Base-by-base conservation (phyloP, 306 rosid species). In the Vigna angularis region DNA sequence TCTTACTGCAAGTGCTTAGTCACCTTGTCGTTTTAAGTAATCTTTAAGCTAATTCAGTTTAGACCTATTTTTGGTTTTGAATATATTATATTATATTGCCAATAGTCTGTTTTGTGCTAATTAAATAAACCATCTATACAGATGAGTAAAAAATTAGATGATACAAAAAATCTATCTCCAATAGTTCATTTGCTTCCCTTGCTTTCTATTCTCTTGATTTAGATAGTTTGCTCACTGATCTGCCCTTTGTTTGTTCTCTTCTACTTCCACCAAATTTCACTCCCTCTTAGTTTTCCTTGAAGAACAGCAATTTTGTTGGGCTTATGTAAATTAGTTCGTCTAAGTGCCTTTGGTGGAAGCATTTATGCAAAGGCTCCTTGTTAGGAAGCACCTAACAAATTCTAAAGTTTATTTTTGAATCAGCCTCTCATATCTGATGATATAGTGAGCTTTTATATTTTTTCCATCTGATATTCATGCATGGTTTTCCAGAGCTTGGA, bases 401-500 rank as follows among this genome's bases (percentile, higher is more conserved):
- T 53, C 73, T 40, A 50, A 49, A 44, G 59, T 49, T 72, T 15
- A 57, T 42, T 81, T 59, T 58, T 47, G 9, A 75, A 65, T 40
- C 74, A 52, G 59, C 77, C 82, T 47, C 72, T 32, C 58, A 59
- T 83, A 38, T 81, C 40, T 74, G 38, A 79, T 72, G 32, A 16
- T n/a, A 57, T 9, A 57, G 74, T 65, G 45, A 69, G 30, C 50
- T 77, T 57, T 17, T 89, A 65, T 62, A 11, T 63, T 30, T 76
- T 62, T 68, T 40, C 74, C 74, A 73, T 76, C 80, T 88, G 84
- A 65, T 81, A 52, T 84, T 76, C 76, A 67, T 82, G 79, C 71
- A 66, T 84, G 82, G 72, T 75, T 84, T 70, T 84, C 81, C 99
- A 96, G 99, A 91, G 73, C 91, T 96, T n/a, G 99, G 99, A 66